Evolutionary conservation across 495 filamentous ascomycete species (phyloP).

Genomic region (Amniculicola lignicola): DNA sequence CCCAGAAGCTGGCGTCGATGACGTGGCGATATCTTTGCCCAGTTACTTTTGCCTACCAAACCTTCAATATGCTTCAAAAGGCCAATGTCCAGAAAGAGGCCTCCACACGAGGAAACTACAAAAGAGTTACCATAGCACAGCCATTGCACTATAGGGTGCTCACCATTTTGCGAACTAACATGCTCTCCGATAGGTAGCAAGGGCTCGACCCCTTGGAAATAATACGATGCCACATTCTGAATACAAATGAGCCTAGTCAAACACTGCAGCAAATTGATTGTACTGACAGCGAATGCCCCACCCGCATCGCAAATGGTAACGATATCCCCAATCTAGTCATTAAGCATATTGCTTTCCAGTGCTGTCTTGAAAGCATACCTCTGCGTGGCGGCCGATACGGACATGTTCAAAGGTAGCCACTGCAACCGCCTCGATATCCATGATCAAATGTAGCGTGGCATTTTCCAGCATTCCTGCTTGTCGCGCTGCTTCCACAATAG

Average conservation of each 20-base stretch:
- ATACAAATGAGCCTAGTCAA: not conserved
- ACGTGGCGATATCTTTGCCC: not conserved
- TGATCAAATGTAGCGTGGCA: slow-evolving; percentile 12
- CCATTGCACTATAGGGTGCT: not conserved
- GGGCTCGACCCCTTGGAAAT: slow-evolving; percentile 2
- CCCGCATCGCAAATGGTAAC: slow-evolving; percentile 23
- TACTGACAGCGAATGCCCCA: slow-evolving; percentile 19
- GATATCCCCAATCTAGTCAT: slow-evolving; percentile 6
- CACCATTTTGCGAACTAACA: slow-evolving; percentile 2
- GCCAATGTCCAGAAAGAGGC: slow-evolving; percentile 6
- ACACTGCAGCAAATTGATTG: too few species aligned
- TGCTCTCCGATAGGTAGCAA: slow-evolving; percentile 1
- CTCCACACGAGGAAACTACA: slow-evolving; percentile 13
- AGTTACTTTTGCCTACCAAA: slow-evolving; percentile 6
- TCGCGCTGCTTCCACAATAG: slow-evolving; percentile 9
- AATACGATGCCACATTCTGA: slow-evolving; percentile 3
- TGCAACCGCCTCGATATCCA: slow-evolving; percentile 18
- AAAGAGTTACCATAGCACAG: not conserved
- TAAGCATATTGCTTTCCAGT: too few species aligned
- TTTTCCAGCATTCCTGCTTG: slow-evolving; percentile 10
- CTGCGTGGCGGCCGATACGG: not conserved
- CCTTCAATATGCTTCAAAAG: slow-evolving; percentile 8
- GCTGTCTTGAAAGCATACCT: not conserved
- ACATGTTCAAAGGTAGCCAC: slow-evolving; percentile 6
- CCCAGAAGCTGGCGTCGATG: not conserved